Evolutionary conservation across 2,329 filamentous ascomycete genomes (phyloP).

Genomic region (Aspergillus novoparasiticus): DNA sequence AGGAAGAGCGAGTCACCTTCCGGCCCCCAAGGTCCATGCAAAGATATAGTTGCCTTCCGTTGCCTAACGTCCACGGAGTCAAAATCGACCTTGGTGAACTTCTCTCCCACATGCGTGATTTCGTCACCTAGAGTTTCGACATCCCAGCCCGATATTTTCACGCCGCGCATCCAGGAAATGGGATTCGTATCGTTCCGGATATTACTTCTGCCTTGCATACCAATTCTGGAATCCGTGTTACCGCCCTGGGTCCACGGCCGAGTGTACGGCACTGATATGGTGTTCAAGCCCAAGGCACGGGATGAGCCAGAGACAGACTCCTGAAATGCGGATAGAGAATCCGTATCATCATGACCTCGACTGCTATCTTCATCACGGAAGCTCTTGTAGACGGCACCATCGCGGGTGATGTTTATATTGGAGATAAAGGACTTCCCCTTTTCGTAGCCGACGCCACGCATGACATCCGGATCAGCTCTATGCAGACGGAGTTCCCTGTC

Average conservation of each 20-base stretch:
- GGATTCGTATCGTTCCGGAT: constrained; percentile 57
- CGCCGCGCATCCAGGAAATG: constrained; percentile 67
- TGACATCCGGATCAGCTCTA: constrained; percentile 65
- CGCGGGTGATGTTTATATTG: constrained; percentile 73
- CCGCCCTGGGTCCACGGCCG: constrained; percentile 48
- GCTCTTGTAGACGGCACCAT: constrained; percentile 80
- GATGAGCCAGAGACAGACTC: constrained; percentile 22
- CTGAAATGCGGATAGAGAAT: constrained; percentile 33
- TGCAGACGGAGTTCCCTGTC: constrained; percentile 82
- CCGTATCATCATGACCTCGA: constrained; percentile 56
- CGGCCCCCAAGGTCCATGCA: constrained; percentile 63
- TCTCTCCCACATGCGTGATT: constrained; percentile 62
- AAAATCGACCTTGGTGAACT: constrained; percentile 62
- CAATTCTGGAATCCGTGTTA: constrained; percentile 51
- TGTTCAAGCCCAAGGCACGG: constrained; percentile 48
- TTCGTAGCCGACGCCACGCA: constrained; percentile 71
- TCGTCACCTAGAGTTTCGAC: constrained; percentile 61
- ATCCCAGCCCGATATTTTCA: constrained; percentile 60
- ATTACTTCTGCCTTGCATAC: constrained; percentile 51
- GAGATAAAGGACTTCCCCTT: constrained; percentile 68
- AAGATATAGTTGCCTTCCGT: constrained; percentile 57
- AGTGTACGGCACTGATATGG: constrained; percentile 57
- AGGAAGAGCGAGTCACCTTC: constrained; percentile 57
- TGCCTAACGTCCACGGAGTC: constrained; percentile 60
- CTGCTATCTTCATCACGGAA: constrained; percentile 73